Percentiles rank a stretch among this genome's conserved stretches.
Evolutionary conservation across 805 yeast genomes (phyloP).

Genomic region (Lipomyces yamanashiensis): DNA sequence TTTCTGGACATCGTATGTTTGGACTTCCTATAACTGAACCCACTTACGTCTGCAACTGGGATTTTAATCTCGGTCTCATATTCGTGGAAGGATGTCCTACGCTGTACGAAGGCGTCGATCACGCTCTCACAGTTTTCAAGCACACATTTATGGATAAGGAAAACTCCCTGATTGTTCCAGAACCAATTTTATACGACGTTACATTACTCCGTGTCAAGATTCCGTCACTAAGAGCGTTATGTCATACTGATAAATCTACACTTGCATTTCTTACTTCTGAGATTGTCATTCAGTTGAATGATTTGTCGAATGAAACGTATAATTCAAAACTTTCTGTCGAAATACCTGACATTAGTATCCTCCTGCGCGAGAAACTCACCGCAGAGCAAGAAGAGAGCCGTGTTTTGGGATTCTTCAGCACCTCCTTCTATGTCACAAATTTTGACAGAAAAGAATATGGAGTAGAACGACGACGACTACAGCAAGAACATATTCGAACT

Average conservation of each 20-base stretch:
- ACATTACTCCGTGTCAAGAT: conserved; percentile 64
- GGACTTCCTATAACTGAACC: conserved; percentile 90
- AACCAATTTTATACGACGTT: conserved; percentile 67
- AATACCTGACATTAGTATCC: conserved; percentile 54
- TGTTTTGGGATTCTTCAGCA: conserved; percentile 52
- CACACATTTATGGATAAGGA: conserved; percentile 76
- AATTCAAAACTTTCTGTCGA: conserved; percentile 57
- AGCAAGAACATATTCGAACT: conserved; percentile 64
- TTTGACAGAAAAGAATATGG: conserved; percentile 59
- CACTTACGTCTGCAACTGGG: conserved; percentile 91
- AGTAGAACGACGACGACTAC: conserved; percentile 54
- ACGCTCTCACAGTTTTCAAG: conserved; percentile 55
- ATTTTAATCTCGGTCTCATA: conserved; percentile 68
- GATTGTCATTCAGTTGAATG: conserved; percentile 57
- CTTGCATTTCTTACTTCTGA: conserved; percentile 41
- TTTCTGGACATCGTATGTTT: conserved; percentile 90
- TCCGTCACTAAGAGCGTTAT: conserved; percentile 52
- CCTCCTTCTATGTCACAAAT: conserved; percentile 64
- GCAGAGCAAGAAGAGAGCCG: not conserved
- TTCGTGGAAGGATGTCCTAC: conserved; percentile 55
- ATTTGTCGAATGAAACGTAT: conserved; percentile 70
- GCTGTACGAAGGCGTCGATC: conserved; percentile 52
- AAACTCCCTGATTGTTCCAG: conserved; percentile 65
- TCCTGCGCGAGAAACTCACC: conserved; percentile 24
- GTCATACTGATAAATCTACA: conserved; percentile 46